phyloP scores from a whole-genome alignment of 2,329 filamentous ascomycete genomes.

The Diplocarpon rosae region DNA sequence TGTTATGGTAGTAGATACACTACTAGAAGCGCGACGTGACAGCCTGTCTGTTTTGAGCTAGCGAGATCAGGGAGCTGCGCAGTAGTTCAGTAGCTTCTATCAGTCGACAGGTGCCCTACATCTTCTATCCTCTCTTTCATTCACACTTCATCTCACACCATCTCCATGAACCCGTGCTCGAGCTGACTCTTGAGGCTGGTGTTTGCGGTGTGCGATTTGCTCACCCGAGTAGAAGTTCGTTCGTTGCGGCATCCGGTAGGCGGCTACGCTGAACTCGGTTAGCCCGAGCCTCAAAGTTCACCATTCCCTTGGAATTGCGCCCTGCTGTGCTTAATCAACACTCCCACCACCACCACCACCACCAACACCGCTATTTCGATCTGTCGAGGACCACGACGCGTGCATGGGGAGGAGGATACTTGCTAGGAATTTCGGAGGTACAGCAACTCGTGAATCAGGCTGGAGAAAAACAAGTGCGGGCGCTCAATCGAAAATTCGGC shows the following conservation, averaged over 20 bases:
- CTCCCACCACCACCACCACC: too few relatives aligned
- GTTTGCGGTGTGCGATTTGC: too few relatives aligned
- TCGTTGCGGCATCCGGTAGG: too few relatives aligned
- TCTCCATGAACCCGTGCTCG: neutral
- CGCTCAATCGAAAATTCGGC: slow-evolving; percentile 1
- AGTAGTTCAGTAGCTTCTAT: slow-evolving; percentile 6
- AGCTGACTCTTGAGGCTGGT: too few relatives aligned
- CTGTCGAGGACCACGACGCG: slow-evolving; percentile 3
- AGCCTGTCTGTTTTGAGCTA: slow-evolving; percentile 1
- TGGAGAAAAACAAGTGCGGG: slow-evolving; percentile 4
- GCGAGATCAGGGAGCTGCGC: slow-evolving; percentile 5
- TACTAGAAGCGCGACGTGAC: slow-evolving; percentile 17
- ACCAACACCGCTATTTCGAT: slow-evolving; percentile 6
- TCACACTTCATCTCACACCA: neutral
- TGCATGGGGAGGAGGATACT: slow-evolving; percentile 9
- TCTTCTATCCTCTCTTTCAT: neutral
- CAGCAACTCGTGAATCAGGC: slow-evolving; percentile 11
- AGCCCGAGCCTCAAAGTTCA: slow-evolving; percentile 4
- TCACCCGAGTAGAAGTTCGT: too few relatives aligned
- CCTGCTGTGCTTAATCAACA: slow-evolving; percentile 1
- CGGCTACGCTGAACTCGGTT: neutral
- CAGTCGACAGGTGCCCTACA: too few relatives aligned
- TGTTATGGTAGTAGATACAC: slow-evolving; percentile 1
- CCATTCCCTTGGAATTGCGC: neutral
- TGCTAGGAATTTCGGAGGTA: slow-evolving; percentile 6